Evolutionary conservation across 345 rosid species (phyloP).

Genomic region (Arabis hirsuta): DNA sequence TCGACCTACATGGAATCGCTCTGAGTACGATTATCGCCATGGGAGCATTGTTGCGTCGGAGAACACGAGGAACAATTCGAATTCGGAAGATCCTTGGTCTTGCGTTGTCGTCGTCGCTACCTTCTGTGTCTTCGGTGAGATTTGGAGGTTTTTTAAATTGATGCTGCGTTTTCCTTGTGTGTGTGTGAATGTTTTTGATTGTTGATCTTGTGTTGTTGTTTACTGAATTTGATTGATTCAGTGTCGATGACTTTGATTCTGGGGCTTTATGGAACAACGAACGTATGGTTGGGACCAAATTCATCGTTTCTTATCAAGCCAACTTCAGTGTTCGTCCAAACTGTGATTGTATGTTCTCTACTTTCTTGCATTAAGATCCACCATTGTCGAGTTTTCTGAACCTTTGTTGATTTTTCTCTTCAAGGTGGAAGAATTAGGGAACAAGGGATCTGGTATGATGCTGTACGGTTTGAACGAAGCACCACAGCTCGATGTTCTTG

Average conservation of each 20-base stretch:
- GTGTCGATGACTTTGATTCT: conserved; percentile 87
- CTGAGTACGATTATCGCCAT: conserved; percentile 60
- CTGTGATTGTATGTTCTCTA: conserved; percentile 59
- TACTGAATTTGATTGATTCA: conserved; percentile 35
- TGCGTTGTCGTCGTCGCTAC: conserved; percentile 84
- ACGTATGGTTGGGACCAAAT: conserved; percentile 68
- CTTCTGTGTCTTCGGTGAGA: conserved; percentile 88
- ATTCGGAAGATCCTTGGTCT: conserved; percentile 81
- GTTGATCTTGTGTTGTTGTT: not conserved
- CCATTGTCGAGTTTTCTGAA: conserved; percentile 5
- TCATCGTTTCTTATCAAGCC: conserved; percentile 71
- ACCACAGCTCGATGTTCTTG: conserved; percentile 68
- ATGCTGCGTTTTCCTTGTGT: not conserved
- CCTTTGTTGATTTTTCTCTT: conserved; percentile 12
- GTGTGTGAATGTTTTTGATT: not conserved
- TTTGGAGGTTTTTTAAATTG: not conserved
- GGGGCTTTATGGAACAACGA: conserved; percentile 83
- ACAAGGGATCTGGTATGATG: conserved; percentile 51
- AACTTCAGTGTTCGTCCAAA: conserved; percentile 76
- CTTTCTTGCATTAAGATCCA: conserved; percentile 3
- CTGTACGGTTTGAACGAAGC: conserved; percentile 69
- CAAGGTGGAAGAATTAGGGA: conserved; percentile 74
- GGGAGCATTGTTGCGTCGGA: conserved; percentile 49
- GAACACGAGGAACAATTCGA: conserved; percentile 33
- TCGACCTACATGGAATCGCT: conserved; percentile 42